Conservation (phyloP, 306 rosid genomes). For the Lathyrus tuberosus region DNA sequence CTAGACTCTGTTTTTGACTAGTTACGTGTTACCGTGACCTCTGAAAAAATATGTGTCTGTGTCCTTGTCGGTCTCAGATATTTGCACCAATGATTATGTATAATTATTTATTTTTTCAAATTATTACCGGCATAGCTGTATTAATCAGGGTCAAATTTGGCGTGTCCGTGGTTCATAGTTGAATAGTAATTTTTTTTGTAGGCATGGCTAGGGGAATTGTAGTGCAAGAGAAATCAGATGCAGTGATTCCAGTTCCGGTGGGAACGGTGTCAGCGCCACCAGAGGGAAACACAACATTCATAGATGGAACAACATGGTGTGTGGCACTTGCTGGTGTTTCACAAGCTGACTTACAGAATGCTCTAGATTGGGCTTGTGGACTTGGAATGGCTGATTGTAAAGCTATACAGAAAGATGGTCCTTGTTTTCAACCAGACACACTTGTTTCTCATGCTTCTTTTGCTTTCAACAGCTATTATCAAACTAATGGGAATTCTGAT, state of each 20-base stretch:
- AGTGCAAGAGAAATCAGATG: constrained; percentile 69
- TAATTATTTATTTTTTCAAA: neutral
- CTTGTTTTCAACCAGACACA: constrained; percentile 76
- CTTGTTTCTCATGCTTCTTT: constrained; percentile 88
- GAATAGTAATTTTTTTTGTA: constrained; percentile 15
- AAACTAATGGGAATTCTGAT: constrained; percentile 89
- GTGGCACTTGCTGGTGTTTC: constrained; percentile 82
- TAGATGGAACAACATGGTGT: constrained; percentile 91
- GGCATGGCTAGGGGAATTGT: constrained; percentile 47
- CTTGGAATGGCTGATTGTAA: constrained; percentile 75
- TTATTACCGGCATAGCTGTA: too few relatives aligned
- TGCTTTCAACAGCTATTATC: constrained; percentile 83
- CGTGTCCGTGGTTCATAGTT: too few relatives aligned
- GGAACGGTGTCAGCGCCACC: constrained; percentile 65
- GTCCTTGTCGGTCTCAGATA: too few relatives aligned
- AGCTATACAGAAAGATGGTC: constrained; percentile 63
- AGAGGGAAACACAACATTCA: constrained; percentile 92
- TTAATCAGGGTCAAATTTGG: too few relatives aligned
- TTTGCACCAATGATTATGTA: neutral
- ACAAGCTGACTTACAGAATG: constrained; percentile 81
- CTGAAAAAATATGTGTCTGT: too few relatives aligned
- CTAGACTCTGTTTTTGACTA: neutral
- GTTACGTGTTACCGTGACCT: too few relatives aligned
- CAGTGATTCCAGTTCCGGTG: constrained; percentile 48
- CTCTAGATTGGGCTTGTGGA: constrained; percentile 97